Base-by-base conservation (phyloP, 192 early-diverging fungal species). In the Coemansia sp. region DNA sequence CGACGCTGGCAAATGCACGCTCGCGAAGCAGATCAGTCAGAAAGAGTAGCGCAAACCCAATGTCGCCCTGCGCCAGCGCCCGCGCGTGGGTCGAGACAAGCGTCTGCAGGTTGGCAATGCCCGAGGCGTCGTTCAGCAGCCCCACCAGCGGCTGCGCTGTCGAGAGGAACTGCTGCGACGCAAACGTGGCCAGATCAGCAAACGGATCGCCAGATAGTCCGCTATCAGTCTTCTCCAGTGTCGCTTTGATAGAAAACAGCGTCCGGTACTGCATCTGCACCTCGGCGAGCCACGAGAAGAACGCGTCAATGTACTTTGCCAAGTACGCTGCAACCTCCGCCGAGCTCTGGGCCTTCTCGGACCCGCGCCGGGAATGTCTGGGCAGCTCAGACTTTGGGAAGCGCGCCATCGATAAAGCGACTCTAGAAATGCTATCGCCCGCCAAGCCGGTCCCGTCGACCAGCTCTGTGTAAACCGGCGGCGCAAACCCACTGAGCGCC, bases 1-100 rank as follows among this genome's bases (percentile, higher is more conserved):
- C 65, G n/a, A 77, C 54, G 51, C 74, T 71, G 24, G 43, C 53
- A 67, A 77, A 77, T 7, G 60, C 74, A 18, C 74, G 74, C 58
- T 77, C 74, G 16, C 42, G 60, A 19, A 77, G 58, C 19, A 43
- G 16, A 38, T 67, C 60, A 22, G 46, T 43, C 28, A 77, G 44
- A 18, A 52, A 50, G 21, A 65, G 64, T 61, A 58, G 54, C 25
- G 60, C 64, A 59, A 67, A 71, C n/a, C 60, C 74, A 22, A 67
- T 60, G 3, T 33, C 35, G 49, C 60, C 63, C 16, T 43, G 72
- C 16, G 57, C n/a, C 45, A 77, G 46, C 11, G 44, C 46, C 5
- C 25, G 74, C 28, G 60, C 32, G 23, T 77, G 74, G 14, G 64
- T 30, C 1, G 58, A 24, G 5, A 77, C 58, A 27, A 77, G 67